A percentile compares a stretch with the other conserved stretches of the same genome.
Conservation (phyloP, 2,329 filamentous ascomycete genomes). For the Alternaria sp. region DNA sequence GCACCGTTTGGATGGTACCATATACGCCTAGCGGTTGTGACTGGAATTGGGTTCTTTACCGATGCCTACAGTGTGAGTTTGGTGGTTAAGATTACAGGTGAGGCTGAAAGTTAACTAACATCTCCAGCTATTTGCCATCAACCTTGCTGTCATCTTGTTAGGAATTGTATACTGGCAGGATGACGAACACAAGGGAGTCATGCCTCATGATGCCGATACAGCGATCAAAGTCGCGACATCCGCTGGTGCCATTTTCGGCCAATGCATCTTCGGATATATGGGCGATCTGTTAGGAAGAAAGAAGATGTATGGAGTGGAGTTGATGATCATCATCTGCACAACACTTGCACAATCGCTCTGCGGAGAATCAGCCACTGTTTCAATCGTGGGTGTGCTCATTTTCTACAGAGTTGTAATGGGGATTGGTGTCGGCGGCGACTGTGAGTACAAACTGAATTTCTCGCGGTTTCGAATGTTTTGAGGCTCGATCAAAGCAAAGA, state of each 20-base stretch:
- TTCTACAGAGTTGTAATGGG: conserved; percentile 54
- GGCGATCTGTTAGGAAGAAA: conserved; percentile 82
- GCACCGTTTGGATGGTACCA: conserved; percentile 67
- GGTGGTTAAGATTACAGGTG: not conserved
- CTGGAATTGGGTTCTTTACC: conserved; percentile 88
- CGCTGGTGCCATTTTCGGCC: conserved; percentile 82
- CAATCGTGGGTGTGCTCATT: conserved; percentile 50
- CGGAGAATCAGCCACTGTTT: conserved; percentile 45
- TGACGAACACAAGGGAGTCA: conserved; percentile 54
- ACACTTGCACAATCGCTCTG: conserved; percentile 51
- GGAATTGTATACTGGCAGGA: conserved; percentile 77
- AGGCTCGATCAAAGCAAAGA: too few relatives aligned
- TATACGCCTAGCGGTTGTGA: conserved; percentile 77
- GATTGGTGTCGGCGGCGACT: conserved; percentile 44
- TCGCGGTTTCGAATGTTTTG: too few relatives aligned
- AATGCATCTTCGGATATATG: conserved; percentile 73
- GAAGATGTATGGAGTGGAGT: conserved; percentile 75
- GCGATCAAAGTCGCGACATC: conserved; percentile 88
- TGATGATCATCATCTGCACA: conserved; percentile 52
- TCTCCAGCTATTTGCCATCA: conserved; percentile 65
- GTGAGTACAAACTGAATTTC: conserved; percentile 11
- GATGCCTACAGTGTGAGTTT: conserved; percentile 69
- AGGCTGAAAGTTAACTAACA: conserved; percentile 11
- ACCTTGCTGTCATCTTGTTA: conserved; percentile 67
- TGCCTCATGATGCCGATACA: conserved; percentile 74